Percentiles rank a stretch among this genome's conserved stretches.
These are phyloP conservation scores for Ustilago hordei DNA, from an alignment of 1,284 basidiomycete species.

Conservation along the genomic window DNA sequence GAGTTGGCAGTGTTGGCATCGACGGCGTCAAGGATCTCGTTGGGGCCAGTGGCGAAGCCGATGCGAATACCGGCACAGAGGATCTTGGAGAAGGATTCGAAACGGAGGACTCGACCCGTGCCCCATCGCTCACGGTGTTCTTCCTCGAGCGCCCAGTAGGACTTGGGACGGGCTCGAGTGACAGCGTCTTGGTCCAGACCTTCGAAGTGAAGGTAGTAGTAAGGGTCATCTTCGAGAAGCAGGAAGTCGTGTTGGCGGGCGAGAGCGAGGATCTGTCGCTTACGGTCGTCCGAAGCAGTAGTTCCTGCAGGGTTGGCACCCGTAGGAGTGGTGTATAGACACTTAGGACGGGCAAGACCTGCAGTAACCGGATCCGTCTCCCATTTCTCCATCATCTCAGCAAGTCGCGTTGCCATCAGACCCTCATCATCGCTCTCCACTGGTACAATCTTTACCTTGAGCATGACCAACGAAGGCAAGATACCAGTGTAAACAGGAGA, in stretches of 20 bases:
- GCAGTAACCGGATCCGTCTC: slow-evolving; percentile 74
- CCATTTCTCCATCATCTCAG: slow-evolving; percentile 80
- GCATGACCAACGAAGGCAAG: slow-evolving; percentile 56
- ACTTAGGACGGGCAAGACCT: slow-evolving; percentile 77
- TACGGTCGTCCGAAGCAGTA: slow-evolving; percentile 74
- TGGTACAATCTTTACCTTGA: slow-evolving; percentile 70
- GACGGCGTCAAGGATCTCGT: slow-evolving; percentile 79
- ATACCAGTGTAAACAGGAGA: slow-evolving; percentile 79
- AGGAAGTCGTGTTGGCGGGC: slow-evolving; percentile 62
- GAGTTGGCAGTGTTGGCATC: slow-evolving; percentile 77
- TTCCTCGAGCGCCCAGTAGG: slow-evolving; percentile 65
- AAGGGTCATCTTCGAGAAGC: slow-evolving; percentile 64
- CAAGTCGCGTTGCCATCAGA: slow-evolving; percentile 77
- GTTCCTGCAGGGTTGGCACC: slow-evolving; percentile 69
- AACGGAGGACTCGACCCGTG: slow-evolving; percentile 65
- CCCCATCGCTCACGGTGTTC: slow-evolving; percentile 58
- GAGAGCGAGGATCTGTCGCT: slow-evolving; percentile 81
- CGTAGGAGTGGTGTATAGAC: slow-evolving; percentile 80
- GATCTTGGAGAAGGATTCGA: slow-evolving; percentile 75
- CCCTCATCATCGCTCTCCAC: slow-evolving; percentile 84
- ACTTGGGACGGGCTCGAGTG: slow-evolving; percentile 44
- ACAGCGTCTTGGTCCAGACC: slow-evolving; percentile 61
- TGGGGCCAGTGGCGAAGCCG: slow-evolving; percentile 86
- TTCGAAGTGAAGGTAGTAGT: slow-evolving; percentile 64
- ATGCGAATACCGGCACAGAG: slow-evolving; percentile 71